Percentiles rank a stretch among this genome's conserved stretches.
These are phyloP conservation scores for Volvox africanus DNA, from an alignment of 139 green algal genomes.

Conservation along the genomic window DNA sequence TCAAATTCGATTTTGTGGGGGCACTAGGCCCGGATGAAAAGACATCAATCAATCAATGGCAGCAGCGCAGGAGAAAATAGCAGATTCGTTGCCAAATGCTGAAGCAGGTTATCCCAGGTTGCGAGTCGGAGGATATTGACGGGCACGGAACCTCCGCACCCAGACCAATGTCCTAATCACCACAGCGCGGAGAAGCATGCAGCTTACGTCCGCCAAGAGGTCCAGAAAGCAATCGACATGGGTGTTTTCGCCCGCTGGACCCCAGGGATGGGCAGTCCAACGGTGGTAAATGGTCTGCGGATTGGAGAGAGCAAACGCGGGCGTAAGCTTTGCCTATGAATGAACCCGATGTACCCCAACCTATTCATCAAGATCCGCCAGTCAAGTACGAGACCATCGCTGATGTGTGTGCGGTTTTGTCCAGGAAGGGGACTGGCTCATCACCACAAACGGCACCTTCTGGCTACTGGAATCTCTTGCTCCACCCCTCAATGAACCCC, in stretches of 20 bases:
- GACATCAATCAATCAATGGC: too few relatives aligned
- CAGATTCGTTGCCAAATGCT: neutral
- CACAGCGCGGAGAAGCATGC: neutral
- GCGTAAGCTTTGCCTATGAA: neutral
- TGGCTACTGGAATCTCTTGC: slow-evolving; percentile 18
- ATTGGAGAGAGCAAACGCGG: neutral
- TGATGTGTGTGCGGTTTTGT: neutral
- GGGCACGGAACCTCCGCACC: neutral
- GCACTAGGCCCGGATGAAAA: neutral
- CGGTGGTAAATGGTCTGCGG: slow-evolving; percentile 15
- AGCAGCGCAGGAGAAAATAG: neutral
- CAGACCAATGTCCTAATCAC: neutral
- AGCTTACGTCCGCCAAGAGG: neutral
- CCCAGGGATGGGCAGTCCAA: neutral
- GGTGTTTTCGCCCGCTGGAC: neutral
- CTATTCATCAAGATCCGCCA: neutral
- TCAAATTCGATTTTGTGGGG: neutral
- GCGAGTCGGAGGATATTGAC: neutral
- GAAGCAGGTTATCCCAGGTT: neutral
- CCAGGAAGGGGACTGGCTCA: neutral
- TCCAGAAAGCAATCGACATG: neutral
- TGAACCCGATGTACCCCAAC: slow-evolving; percentile 37
- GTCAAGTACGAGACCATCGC: slow-evolving; percentile 5
- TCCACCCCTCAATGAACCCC: neutral
- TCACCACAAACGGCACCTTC: slow-evolving; percentile 9